Evolutionary conservation across 192 early-diverging fungal species (phyloP).

Genomic region (Coemansia sp.): DNA sequence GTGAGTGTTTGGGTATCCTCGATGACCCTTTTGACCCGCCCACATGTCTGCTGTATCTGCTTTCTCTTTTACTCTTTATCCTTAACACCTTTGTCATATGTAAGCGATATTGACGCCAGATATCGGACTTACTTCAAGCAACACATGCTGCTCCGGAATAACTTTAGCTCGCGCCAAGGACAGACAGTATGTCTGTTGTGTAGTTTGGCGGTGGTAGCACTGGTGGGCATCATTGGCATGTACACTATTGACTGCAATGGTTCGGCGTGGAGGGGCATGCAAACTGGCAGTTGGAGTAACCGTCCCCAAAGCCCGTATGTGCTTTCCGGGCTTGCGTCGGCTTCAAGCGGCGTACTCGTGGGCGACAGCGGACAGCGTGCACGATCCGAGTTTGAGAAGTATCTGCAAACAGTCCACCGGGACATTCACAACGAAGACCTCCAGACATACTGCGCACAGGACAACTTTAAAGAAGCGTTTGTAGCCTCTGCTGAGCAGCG

Average conservation of each 20-base stretch:
- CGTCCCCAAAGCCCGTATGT: not conserved
- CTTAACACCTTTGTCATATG: not conserved
- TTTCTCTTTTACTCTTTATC: not conserved
- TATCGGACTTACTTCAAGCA: not conserved
- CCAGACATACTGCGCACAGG: conserved; percentile 20
- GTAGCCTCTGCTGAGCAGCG: conserved; percentile 17
- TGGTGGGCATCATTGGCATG: not conserved
- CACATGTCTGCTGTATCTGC: not conserved
- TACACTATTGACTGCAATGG: not conserved
- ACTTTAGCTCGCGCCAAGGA: not conserved
- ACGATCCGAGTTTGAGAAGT: conserved; percentile 14
- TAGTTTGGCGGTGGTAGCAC: not conserved
- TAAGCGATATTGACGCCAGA: too few relatives aligned
- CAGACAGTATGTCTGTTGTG: not conserved
- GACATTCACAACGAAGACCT: conserved; percentile 34
- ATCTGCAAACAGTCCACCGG: conserved; percentile 26
- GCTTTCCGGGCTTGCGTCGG: not conserved
- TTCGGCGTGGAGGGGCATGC: not conserved
- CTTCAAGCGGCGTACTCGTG: not conserved
- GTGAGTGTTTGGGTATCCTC: not conserved
- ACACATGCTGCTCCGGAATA: not conserved
- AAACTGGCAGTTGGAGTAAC: not conserved
- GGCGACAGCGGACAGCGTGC: not conserved
- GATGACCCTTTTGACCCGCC: not conserved
- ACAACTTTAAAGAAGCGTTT: conserved; percentile 26